A percentile compares a stretch with the other conserved stretches of the same genome.
Evolutionary conservation across 2,329 filamentous ascomycete genomes (phyloP).

Genomic region (Magnaporthiopsis poae): DNA sequence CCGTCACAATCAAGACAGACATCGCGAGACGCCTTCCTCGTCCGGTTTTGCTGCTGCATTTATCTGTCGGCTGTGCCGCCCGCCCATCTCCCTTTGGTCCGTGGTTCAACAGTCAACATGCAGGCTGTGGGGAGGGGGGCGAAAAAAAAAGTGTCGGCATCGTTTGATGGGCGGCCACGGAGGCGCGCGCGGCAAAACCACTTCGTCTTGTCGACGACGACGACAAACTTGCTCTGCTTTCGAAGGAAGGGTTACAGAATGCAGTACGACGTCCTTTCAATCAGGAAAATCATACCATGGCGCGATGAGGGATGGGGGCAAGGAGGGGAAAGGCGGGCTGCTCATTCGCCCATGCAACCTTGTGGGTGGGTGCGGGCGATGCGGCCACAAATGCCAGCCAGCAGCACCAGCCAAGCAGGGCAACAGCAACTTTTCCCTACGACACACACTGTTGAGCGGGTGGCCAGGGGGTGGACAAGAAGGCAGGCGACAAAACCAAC

Average conservation of each 20-base stretch:
- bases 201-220: no score
- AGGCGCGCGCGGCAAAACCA: no score
- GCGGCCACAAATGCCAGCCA: not conserved
- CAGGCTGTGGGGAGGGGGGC: no score
- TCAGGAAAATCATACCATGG: conserved; percentile 1
- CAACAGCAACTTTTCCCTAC: not conserved
- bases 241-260: conserved; percentile 1
- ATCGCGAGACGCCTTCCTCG: not conserved
- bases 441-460: not conserved
- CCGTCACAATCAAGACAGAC: not conserved
- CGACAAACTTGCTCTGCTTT: not conserved
- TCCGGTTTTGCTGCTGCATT: not conserved
- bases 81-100: not conserved
- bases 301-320: not conserved
- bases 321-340: not conserved
- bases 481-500: not conserved
- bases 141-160: not conserved
- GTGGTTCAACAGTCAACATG: not conserved
- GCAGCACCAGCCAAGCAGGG: not conserved
- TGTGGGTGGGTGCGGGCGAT: not conserved
- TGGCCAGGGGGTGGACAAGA: not conserved
- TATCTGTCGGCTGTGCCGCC: not conserved
- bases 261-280: conserved; percentile 2
- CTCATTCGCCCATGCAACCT: not conserved
- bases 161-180: not conserved